Evolutionary conservation across 2,329 filamentous ascomycete species (phyloP).

Genomic region (Penicillium decumbens): DNA sequence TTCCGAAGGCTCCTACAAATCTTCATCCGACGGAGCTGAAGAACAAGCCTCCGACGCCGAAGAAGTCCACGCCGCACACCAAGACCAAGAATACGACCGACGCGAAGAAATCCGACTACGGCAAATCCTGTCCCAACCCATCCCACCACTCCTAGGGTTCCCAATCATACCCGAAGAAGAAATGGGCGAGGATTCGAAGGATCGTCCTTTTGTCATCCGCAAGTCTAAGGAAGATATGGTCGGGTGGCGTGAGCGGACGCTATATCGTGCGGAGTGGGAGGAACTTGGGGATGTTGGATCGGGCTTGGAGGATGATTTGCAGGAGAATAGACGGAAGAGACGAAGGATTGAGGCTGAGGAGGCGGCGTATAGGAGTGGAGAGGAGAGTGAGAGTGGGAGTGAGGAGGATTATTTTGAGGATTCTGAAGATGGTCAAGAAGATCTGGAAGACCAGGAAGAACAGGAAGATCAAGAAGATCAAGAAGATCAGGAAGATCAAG

Average conservation of each 20-base stretch:
- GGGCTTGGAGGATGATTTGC: constrained; percentile 30
- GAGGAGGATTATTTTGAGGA: background rate
- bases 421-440: background rate
- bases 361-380: background rate
- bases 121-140: constrained; percentile 35
- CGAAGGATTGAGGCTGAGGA: constrained; percentile 18
- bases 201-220: constrained; percentile 25
- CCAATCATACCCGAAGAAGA: constrained; percentile 22
- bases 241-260: constrained; percentile 47
- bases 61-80: constrained; percentile 44
- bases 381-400: background rate
- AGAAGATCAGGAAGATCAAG: background rate
- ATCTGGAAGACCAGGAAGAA: background rate
- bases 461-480: too few species aligned
- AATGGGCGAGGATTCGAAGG: constrained; percentile 10
- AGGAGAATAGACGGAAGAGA: constrained; percentile 30
- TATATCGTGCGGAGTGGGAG: constrained; percentile 52
- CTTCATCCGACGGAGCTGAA: background rate
- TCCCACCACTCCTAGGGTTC: constrained; percentile 13
- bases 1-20: background rate
- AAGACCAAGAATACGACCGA: constrained; percentile 46
- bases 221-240: constrained; percentile 35
- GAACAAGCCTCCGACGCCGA: constrained; percentile 31
- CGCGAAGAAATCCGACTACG: constrained; percentile 47
- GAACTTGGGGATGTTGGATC: constrained; percentile 30